Evolutionary conservation across 2,329 filamentous ascomycete species (phyloP).

Genomic region (Nannizzia gypsea): DNA sequence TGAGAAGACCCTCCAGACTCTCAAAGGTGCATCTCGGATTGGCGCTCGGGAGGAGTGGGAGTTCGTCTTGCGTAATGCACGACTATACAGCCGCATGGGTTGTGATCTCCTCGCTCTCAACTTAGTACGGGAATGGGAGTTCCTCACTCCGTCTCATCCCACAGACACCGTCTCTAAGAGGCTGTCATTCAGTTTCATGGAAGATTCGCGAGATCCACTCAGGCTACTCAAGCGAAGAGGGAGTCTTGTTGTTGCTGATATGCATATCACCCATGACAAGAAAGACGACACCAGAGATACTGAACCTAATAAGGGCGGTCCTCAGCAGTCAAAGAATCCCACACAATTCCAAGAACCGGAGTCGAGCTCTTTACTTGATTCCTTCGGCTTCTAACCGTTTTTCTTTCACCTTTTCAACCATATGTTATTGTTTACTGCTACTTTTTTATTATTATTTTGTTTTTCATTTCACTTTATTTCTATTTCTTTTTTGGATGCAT

Average conservation of each 20-base stretch:
- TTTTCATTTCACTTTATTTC: not conserved
- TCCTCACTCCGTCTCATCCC: conserved; percentile 18
- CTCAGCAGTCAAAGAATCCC: conserved; percentile 47
- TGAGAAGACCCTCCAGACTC: conserved; percentile 67
- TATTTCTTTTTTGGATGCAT: not conserved
- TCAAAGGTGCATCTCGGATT: conserved; percentile 73
- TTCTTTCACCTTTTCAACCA: conserved; percentile 30
- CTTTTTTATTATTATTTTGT: too few relatives aligned
- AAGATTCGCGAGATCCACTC: conserved; percentile 45
- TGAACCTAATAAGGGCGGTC: conserved; percentile 20
- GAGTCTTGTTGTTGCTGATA: conserved; percentile 68
- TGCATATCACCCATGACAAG: conserved; percentile 29
- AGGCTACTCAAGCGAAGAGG: conserved; percentile 59
- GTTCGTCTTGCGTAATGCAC: conserved; percentile 76
- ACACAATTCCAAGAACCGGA: conserved; percentile 90
- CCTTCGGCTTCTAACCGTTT: conserved; percentile 77
- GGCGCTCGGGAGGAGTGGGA: conserved; percentile 71
- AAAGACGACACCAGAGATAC: conserved; percentile 29
- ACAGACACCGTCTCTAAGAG: conserved; percentile 18
- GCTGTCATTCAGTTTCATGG: conserved; percentile 17
- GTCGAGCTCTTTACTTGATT: conserved; percentile 74
- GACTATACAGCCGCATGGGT: conserved; percentile 80
- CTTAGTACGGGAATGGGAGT: conserved; percentile 49
- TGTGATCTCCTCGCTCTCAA: conserved; percentile 83
- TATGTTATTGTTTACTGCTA: not conserved